Conservation (phyloP, 2,329 filamentous ascomycete genomes). For the Zalaria obscura region DNA sequence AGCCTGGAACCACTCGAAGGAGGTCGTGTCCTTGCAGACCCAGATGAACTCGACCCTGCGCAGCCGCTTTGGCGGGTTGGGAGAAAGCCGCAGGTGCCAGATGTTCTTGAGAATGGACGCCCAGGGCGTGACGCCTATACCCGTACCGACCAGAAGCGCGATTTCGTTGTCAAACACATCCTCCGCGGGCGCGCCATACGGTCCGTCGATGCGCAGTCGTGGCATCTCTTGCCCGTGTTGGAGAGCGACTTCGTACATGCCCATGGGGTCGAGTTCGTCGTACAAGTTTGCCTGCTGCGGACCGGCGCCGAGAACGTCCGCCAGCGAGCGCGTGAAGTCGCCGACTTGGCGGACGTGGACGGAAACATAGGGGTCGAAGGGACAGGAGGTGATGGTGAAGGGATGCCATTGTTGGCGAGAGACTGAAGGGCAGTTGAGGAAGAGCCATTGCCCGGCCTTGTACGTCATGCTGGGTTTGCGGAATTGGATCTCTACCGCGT, state of each 20-base stretch:
- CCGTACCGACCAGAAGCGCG: conserved; percentile 70
- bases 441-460: conserved; percentile 97
- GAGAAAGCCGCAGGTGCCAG: conserved; percentile 84
- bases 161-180: conserved; percentile 94
- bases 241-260: conserved; percentile 95
- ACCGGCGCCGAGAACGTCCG: conserved; percentile 87
- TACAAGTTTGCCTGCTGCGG: conserved; percentile 77
- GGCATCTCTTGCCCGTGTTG: conserved; percentile 92
- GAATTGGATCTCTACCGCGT: conserved; percentile 96
- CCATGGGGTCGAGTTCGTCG: conserved; percentile 78
- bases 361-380: conserved; percentile 86
- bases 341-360: conserved; percentile 93
- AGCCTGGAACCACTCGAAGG: conserved; percentile 98
- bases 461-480: conserved; percentile 92
- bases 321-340: conserved; percentile 89
- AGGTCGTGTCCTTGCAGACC: conserved; percentile 90
- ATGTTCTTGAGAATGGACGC: conserved; percentile 89
- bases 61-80: conserved; percentile 78
- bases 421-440: conserved; percentile 82
- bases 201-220: conserved; percentile 75
- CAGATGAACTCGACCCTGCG: conserved; percentile 97
- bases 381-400: conserved; percentile 97
- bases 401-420: conserved; percentile 93
- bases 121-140: conserved; percentile 80
- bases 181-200: conserved; percentile 91